Conservation (phyloP, 2,329 filamentous ascomycete genomes). For the Nothopassalora personata region DNA sequence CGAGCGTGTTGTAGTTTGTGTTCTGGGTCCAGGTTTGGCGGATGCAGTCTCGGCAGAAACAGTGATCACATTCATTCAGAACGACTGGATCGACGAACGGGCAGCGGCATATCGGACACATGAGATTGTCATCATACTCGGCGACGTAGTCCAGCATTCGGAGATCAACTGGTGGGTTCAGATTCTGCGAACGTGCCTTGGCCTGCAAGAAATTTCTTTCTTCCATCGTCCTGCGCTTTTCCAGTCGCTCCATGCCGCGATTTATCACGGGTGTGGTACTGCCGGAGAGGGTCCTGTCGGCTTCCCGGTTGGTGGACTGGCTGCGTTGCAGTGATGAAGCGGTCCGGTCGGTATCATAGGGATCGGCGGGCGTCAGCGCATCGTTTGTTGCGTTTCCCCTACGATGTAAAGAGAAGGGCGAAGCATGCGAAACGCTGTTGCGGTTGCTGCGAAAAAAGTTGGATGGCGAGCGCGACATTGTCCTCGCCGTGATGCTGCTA, state of each 20-base stretch:
- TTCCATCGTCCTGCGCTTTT: slow-evolving; percentile 30
- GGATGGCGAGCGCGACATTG: slow-evolving; percentile 5
- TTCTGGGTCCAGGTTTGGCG: slow-evolving; percentile 42
- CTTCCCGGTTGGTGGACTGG: slow-evolving; percentile 8
- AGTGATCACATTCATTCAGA: slow-evolving; percentile 56
- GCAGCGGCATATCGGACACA: slow-evolving; percentile 60
- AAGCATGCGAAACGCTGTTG: not conserved
- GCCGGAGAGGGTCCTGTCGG: slow-evolving; percentile 1
- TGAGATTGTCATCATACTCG: slow-evolving; percentile 54
- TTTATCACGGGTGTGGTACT: slow-evolving; percentile 5
- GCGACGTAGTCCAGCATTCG: slow-evolving; percentile 54
- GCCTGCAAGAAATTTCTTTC: slow-evolving; percentile 27
- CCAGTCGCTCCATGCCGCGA: slow-evolving; percentile 28
- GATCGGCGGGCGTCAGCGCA: not conserved
- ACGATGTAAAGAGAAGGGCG: slow-evolving; percentile 5
- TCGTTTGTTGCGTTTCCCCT: slow-evolving; percentile 8
- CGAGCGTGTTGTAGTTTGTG: slow-evolving; percentile 28
- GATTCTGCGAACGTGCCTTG: slow-evolving; percentile 23
- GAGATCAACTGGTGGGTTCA: slow-evolving; percentile 46
- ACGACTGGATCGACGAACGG: slow-evolving; percentile 55
- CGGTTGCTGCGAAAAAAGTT: slow-evolving; percentile 18
- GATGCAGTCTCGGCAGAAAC: slow-evolving; percentile 58
- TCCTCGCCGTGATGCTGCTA: not conserved
- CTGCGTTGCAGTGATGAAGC: slow-evolving; percentile 7
- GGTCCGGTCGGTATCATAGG: not conserved